These are phyloP conservation scores for Sclerotinia subarctica DNA, from an alignment of 2,329 filamentous ascomycete genomes.

Conservation along the genomic window DNA sequence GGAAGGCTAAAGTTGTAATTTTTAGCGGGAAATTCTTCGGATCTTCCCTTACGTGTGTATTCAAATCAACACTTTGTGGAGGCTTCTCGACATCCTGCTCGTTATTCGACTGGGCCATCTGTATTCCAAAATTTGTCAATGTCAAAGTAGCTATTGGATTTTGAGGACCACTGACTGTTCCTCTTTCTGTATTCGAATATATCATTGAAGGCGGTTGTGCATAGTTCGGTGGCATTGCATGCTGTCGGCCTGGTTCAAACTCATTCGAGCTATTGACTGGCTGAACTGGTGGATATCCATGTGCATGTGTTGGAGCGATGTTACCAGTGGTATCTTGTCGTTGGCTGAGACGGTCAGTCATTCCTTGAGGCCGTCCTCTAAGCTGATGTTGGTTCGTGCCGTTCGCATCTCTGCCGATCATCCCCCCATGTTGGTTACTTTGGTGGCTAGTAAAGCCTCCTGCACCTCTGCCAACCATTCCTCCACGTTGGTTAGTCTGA, in stretches of 20 bases:
- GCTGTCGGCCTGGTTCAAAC: neutral
- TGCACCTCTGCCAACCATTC: no score
- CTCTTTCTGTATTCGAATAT: neutral
- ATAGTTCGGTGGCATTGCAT: neutral
- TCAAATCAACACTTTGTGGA: no score
- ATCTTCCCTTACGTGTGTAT: neutral
- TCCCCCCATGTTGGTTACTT: no score
- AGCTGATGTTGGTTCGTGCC: neutral
- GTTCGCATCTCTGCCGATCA: no score
- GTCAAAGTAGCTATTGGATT: neutral
- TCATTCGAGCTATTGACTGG: neutral
- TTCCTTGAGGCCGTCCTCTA: neutral
- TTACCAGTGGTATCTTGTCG: neutral
- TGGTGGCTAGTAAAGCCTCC: no score
- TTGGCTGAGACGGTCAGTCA: neutral
- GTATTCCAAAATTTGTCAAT: neutral
- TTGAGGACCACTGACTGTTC: neutral
- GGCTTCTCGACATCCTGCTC: neutral
- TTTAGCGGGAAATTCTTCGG: no score
- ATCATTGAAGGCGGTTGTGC: neutral
- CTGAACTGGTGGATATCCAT: neutral
- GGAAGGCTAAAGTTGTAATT: neutral
- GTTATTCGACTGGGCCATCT: neutral
- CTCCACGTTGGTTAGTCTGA: no score
- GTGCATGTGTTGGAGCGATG: neutral